These are phyloP conservation scores for Kalaharituber pfeilii DNA, from an alignment of 2,329 filamentous ascomycete species.

Conservation along the genomic window DNA sequence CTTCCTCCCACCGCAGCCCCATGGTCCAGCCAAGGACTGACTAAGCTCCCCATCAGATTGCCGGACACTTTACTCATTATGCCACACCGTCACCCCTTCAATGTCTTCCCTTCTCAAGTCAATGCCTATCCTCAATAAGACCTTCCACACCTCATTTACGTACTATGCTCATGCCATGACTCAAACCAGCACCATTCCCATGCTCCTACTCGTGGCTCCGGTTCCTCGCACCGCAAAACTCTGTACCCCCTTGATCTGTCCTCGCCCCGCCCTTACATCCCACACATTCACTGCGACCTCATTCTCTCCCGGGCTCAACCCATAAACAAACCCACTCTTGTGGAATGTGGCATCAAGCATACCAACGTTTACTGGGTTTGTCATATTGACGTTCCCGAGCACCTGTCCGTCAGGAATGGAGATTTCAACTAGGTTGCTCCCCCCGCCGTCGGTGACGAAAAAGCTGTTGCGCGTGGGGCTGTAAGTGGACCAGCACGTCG, in stretches of 20 bases:
- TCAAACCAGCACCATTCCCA: neutral
- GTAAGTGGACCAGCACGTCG: constrained; percentile 42
- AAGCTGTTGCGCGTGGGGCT: constrained; percentile 34
- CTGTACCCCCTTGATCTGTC: constrained; percentile 26
- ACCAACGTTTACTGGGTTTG: constrained; percentile 33
- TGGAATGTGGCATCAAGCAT: constrained; percentile 38
- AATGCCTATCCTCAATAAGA: no score
- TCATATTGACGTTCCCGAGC: constrained; percentile 30
- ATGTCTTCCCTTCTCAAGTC: no score
- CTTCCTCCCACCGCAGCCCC: no score
- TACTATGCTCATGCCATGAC: no score
- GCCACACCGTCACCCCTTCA: no score
- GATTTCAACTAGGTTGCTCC: constrained; percentile 41
- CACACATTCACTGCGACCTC: constrained; percentile 28
- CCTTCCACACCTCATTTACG: no score
- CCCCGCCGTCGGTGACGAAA: constrained; percentile 41
- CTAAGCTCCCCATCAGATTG: no score
- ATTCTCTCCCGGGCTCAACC: constrained; percentile 28
- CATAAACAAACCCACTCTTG: constrained; percentile 39
- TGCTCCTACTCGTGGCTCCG: neutral
- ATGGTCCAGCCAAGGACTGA: no score
- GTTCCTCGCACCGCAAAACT: constrained; percentile 25
- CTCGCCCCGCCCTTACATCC: constrained; percentile 26
- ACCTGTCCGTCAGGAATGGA: constrained; percentile 34
- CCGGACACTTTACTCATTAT: no score